A percentile compares a stretch with the other conserved stretches of the same genome.
These are phyloP conservation scores for Phytophthora rubi DNA, from an alignment of 352 stramenopile genomes.

Conservation along the genomic window DNA sequence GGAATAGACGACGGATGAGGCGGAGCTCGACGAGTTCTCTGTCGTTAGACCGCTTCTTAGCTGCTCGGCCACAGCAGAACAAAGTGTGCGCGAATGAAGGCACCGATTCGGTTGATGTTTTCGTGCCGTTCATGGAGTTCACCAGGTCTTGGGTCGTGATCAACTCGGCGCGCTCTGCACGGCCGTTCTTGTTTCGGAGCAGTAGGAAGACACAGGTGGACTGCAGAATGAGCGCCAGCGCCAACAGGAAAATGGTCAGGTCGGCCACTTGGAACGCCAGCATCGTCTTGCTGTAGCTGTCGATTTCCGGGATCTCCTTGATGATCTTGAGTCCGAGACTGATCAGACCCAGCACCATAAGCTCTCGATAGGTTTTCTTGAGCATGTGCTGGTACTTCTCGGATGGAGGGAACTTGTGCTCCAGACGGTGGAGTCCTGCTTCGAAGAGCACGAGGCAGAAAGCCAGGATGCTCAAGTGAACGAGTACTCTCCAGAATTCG, in stretches of 20 bases:
- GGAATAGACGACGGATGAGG: slow-evolving; percentile 49
- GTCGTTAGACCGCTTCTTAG: slow-evolving; percentile 20
- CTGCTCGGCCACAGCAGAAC: slow-evolving; percentile 16
- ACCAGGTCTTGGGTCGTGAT: slow-evolving; percentile 44
- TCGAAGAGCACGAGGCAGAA: slow-evolving; percentile 56
- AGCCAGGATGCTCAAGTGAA: slow-evolving; percentile 55
- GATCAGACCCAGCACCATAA: slow-evolving; percentile 66
- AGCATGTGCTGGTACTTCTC: slow-evolving; percentile 72
- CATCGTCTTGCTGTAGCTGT: slow-evolving; percentile 43
- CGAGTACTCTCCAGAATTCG: slow-evolving; percentile 57
- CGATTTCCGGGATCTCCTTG: slow-evolving; percentile 39
- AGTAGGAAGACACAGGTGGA: slow-evolving; percentile 48
- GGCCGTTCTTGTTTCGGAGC: slow-evolving; percentile 44
- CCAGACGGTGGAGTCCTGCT: slow-evolving; percentile 46
- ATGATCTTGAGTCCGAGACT: slow-evolving; percentile 55
- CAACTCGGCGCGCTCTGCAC: slow-evolving; percentile 47
- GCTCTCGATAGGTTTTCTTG: slow-evolving; percentile 63
- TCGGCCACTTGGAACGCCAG: slow-evolving; percentile 60
- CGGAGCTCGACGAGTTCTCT: slow-evolving; percentile 39
- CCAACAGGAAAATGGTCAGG: slow-evolving; percentile 59
- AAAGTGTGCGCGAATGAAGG: slow-evolving; percentile 18
- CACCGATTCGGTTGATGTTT: not conserved
- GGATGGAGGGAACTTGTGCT: slow-evolving; percentile 52
- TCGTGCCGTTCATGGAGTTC: slow-evolving; percentile 15
- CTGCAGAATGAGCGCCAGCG: slow-evolving; percentile 54